A percentile compares a stretch with the other conserved stretches of the same genome.
phyloP scores from a whole-genome alignment of 2,329 filamentous ascomycete genomes.

The Ceratocystis cubensis region DNA sequence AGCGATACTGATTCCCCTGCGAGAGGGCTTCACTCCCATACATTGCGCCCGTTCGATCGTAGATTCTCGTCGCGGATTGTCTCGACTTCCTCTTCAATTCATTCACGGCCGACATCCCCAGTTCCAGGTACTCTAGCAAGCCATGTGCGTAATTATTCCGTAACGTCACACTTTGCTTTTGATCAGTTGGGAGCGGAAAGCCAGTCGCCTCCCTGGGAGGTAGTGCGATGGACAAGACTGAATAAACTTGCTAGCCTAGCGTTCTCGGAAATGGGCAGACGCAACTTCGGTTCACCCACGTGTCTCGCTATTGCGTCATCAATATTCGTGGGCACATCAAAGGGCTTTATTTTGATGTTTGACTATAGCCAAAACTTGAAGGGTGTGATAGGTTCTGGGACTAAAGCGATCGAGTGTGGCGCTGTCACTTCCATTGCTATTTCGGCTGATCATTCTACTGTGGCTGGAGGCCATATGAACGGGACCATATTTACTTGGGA shows the following conservation, averaged over 20 bases:
- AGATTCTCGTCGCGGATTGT: conserved; percentile 80
- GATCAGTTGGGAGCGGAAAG: conserved; percentile 55
- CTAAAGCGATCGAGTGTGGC: conserved; percentile 86
- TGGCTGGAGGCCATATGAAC: conserved; percentile 79
- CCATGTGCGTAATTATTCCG: conserved; percentile 70
- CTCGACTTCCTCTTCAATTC: conserved; percentile 42
- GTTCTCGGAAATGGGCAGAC: conserved; percentile 83
- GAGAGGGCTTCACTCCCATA: conserved; percentile 35
- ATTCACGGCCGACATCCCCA: conserved; percentile 62
- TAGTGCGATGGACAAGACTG: conserved; percentile 88
- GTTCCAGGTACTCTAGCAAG: conserved; percentile 50
- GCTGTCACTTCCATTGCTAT: conserved; percentile 76
- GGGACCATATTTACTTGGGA: conserved; percentile 98
- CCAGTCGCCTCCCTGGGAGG: conserved; percentile 80
- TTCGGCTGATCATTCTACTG: conserved; percentile 83
- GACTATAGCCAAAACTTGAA: conserved; percentile 95
- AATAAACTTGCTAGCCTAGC: conserved; percentile 79
- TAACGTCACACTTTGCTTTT: conserved; percentile 55
- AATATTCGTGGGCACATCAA: conserved; percentile 84
- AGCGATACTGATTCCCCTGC: conserved; percentile 53
- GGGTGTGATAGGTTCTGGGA: conserved; percentile 83
- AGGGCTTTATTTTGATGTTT: conserved; percentile 88
- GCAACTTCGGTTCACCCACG: conserved; percentile 84
- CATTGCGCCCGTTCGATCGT: conserved; percentile 84
- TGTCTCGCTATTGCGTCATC: conserved; percentile 78